Base-by-base conservation (phyloP, 2,329 filamentous ascomycete genomes). In the Elsinoe arachidis region DNA sequence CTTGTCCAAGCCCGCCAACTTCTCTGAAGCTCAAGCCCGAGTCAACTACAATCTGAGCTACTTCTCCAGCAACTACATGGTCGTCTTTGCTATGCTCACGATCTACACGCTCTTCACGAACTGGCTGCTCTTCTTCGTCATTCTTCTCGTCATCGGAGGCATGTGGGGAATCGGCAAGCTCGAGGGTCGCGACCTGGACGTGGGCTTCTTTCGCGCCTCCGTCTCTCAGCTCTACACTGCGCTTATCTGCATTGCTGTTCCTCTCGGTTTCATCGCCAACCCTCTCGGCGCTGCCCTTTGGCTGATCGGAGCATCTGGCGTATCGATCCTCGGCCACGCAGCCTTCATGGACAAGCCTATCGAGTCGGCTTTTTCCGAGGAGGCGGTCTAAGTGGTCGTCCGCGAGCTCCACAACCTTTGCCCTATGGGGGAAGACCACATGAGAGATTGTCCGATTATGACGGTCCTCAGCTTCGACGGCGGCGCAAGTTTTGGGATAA, bases 331-430 rank as follows among this genome's bases (percentile, higher is more conserved):
- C 64, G 93, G 93, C 75, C 93, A 99, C 77, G 93, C 93, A 66
- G 82, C 90, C 62, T 84, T 97, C 72, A 85, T 97, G 87, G 92
- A 97, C 73, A 96, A 96, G 83, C 92, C 92, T 60, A 96, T 97
- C 80, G 93, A 97, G 85, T 92, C 95, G 91, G 91, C 91, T 96
- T 99, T 99, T 96, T 96, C 92, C 82, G 93, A 95, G 91, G 93
- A 99, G 92, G 92, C 93, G 91, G 93, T 99, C 88, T 99, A 97
- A 85, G 82, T 95, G 91, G 91, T 97, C 93, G 92, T 90, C 92
- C 92, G 93, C 93, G 87, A 93, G 87, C 91, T 96, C 92, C 91
- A 78, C 77, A 80, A 75, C 77, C 78, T 80, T 85, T 87, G 90
- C 90, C 69, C 68, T 67, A 91, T 88, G 91, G 88, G 92, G 92